phyloP scores from a whole-genome alignment of 306 rosid species.

The Trifolium subterraneum region DNA sequence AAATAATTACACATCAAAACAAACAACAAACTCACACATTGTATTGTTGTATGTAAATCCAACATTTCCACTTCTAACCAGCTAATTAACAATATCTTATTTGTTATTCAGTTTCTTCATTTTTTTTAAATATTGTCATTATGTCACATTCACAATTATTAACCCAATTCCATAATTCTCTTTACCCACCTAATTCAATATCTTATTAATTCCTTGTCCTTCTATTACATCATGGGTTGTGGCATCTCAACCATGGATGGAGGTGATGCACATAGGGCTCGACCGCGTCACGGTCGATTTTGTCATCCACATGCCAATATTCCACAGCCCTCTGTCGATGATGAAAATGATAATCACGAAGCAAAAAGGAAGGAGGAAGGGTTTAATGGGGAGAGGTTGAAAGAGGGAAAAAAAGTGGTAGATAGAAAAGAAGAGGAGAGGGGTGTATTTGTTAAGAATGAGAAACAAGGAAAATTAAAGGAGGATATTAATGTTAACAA shows the following conservation, averaged over 20 bases:
- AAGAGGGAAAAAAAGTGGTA: constrained; percentile 13
- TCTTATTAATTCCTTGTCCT: not conserved
- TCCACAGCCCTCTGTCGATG: constrained; percentile 14
- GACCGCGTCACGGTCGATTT: not conserved
- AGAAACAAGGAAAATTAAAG: not conserved
- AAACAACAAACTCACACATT: constrained; percentile 20
- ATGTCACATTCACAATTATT: not conserved
- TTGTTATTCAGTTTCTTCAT: not conserved
- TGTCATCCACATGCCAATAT: not conserved
- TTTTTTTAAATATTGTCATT: not conserved
- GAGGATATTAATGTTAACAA: not conserved
- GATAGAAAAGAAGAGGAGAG: constrained; percentile 3
- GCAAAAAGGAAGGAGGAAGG: not conserved
- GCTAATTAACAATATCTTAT: not conserved
- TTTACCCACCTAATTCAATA: not conserved
- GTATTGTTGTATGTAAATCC: not conserved
- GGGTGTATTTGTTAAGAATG: not conserved
- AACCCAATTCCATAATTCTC: not conserved
- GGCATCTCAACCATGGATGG: constrained; percentile 53
- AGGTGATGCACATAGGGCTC: not conserved
- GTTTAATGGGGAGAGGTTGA: not conserved
- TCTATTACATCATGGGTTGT: constrained; percentile 60
- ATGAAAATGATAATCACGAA: not conserved
- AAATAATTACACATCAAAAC: not conserved
- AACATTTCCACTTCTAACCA: constrained; percentile 17